These are phyloP conservation scores for Gentiana macrophylla DNA, from an alignment of 257 asterid genomes.

Conservation along the genomic window DNA sequence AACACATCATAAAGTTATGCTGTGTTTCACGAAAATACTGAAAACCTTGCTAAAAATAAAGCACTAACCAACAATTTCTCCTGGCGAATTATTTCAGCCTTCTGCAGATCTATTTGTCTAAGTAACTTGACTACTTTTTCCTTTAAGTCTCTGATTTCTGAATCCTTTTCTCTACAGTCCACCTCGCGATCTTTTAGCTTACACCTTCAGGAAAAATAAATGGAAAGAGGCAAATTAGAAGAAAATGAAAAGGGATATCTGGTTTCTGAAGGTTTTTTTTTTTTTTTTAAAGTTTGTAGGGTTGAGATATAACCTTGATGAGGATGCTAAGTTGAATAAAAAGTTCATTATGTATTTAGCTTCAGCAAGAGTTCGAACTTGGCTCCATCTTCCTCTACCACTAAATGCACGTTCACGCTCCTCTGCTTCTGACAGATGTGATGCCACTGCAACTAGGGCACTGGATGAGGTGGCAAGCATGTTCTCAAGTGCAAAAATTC, in stretches of 20 bases:
- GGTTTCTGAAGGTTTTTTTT: background rate
- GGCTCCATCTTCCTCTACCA: constrained; percentile 96
- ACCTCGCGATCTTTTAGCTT: constrained; percentile 70
- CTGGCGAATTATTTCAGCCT: constrained; percentile 51
- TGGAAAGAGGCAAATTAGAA: constrained; percentile 7
- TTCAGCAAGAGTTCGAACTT: constrained; percentile 78
- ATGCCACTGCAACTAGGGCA: constrained; percentile 86
- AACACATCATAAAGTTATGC: too few relatives aligned
- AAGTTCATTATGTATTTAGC: constrained; percentile 82
- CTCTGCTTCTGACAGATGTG: constrained; percentile 95
- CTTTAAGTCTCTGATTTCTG: constrained; percentile 77
- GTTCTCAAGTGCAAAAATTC: constrained; percentile 84
- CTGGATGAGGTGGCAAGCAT: constrained; percentile 95
- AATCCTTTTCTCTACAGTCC: constrained; percentile 78
- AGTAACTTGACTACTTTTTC: constrained; percentile 69
- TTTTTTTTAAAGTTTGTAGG: constrained; percentile 12
- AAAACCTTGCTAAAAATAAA: too few relatives aligned
- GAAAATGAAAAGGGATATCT: constrained; percentile 4
- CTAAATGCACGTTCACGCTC: constrained; percentile 92
- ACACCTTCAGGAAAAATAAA: constrained; percentile 45
- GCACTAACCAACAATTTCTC: constrained; percentile 62
- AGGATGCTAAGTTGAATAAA: constrained; percentile 63
- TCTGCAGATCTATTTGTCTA: constrained; percentile 55
- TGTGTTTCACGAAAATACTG: too few relatives aligned
- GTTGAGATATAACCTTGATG: constrained; percentile 57